phyloP scores from a whole-genome alignment of 2,329 filamentous ascomycete species.

The Trichoderma gracile region DNA sequence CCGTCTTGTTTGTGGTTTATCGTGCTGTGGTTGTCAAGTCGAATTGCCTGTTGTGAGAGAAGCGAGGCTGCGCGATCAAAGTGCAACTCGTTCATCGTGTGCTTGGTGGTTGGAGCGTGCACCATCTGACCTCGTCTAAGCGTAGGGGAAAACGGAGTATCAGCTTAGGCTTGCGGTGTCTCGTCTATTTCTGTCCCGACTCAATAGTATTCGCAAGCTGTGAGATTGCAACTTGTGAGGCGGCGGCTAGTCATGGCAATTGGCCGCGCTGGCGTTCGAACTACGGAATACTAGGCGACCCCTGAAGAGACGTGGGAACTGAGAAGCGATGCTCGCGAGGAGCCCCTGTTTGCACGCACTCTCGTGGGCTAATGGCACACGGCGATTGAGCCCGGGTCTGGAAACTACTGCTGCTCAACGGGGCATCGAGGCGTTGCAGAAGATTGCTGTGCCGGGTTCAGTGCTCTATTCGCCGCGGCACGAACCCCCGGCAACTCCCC shows the following conservation, averaged over 20 bases:
- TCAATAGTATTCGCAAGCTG: too few relatives aligned
- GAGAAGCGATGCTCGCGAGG: too few relatives aligned
- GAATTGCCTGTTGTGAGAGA: too few relatives aligned
- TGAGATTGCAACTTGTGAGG: not conserved
- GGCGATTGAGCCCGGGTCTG: too few relatives aligned
- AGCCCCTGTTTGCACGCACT: not conserved
- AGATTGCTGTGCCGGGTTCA: constrained; percentile 3
- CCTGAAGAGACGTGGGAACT: too few relatives aligned
- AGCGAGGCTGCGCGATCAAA: not conserved
- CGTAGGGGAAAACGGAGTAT: not conserved
- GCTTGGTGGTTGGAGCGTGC: not conserved
- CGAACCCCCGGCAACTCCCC: constrained; percentile 13
- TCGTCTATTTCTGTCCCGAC: constrained; percentile 7
- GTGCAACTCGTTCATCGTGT: not conserved
- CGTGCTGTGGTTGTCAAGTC: too few relatives aligned
- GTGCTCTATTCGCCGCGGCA: constrained; percentile 1
- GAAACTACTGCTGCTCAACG: not conserved
- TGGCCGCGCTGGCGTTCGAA: not conserved
- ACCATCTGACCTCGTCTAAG: not conserved
- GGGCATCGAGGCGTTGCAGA: not conserved
- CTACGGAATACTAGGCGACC: too few relatives aligned
- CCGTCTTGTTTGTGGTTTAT: too few relatives aligned
- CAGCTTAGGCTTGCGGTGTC: not conserved
- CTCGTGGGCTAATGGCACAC: not conserved
- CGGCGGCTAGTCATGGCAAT: not conserved